Evolutionary conservation across 345 rosid genomes (phyloP).

Genomic region (Stellera chamaejasme): DNA sequence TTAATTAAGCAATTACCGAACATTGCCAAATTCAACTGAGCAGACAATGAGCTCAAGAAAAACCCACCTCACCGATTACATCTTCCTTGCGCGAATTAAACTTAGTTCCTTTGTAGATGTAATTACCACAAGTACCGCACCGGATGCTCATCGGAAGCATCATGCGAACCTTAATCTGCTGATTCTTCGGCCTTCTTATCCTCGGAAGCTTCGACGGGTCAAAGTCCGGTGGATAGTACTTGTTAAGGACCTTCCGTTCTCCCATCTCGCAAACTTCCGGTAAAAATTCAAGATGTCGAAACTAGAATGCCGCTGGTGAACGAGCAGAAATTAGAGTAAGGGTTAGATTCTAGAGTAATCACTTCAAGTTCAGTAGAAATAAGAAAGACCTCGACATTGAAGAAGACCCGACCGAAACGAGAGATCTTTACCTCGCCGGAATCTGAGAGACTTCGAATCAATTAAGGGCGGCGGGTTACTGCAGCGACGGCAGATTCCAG

Average conservation of each 20-base stretch:
- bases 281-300: not conserved
- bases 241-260: slow-evolving; percentile 86
- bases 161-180: slow-evolving; percentile 90
- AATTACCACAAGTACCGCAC: slow-evolving; percentile 80
- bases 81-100: slow-evolving; percentile 94
- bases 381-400: too few species aligned
- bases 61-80: slow-evolving; percentile 69
- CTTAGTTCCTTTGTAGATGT: slow-evolving; percentile 88
- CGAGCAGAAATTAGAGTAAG: too few species aligned
- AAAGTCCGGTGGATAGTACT: slow-evolving; percentile 94
- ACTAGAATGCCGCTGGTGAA: too few species aligned
- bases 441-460: too few species aligned
- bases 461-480: too few species aligned
- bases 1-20: not conserved
- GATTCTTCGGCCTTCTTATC: slow-evolving; percentile 68
- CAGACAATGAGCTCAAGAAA: not conserved
- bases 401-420: too few species aligned
- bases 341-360: too few species aligned
- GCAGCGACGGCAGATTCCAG: too few species aligned
- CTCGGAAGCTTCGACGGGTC: slow-evolving; percentile 83
- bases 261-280: slow-evolving; percentile 44
- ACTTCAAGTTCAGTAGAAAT: too few species aligned
- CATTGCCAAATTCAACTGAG: not conserved
- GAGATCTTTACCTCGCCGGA: too few species aligned
- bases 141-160: slow-evolving; percentile 99